Percentiles rank a stretch among this genome's conserved stretches.
Conservation (phyloP, 306 rosid species). For the Dalbergia oliveri region DNA sequence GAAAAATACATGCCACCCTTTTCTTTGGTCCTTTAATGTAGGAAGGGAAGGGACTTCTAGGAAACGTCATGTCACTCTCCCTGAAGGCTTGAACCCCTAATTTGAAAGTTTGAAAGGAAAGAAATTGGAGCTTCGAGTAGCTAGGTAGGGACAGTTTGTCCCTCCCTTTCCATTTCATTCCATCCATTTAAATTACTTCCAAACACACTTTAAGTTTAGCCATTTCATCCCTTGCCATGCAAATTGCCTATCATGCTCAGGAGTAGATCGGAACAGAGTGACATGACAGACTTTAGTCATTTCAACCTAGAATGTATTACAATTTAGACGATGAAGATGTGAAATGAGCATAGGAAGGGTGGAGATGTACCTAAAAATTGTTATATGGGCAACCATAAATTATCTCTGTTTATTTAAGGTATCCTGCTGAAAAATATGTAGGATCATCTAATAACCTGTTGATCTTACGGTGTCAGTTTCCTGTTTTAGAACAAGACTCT, state of each 20-base stretch:
- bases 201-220: too few relatives aligned
- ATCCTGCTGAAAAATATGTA: constrained; percentile 12
- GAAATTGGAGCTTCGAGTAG: too few relatives aligned
- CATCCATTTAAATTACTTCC: too few relatives aligned
- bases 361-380: constrained; percentile 5
- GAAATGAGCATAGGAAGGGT: background rate
- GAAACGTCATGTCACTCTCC: too few relatives aligned
- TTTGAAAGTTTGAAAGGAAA: too few relatives aligned
- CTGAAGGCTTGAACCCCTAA: too few relatives aligned
- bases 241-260: background rate
- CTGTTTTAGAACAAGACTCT: constrained; percentile 4
- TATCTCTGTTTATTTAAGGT: background rate
- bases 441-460: background rate
- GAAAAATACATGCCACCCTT: too few relatives aligned
- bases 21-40: too few relatives aligned
- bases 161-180: too few relatives aligned
- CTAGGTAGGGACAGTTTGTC: too few relatives aligned
- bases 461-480: constrained; percentile 4
- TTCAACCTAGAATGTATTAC: background rate
- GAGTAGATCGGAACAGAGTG: background rate
- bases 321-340: constrained; percentile 18
- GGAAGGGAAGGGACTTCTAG: too few relatives aligned
- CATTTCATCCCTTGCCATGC: too few relatives aligned
- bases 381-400: background rate
- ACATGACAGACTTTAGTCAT: background rate